phyloP scores from a whole-genome alignment of 2,329 filamentous ascomycete genomes.

The Penicillium sumatraense region DNA sequence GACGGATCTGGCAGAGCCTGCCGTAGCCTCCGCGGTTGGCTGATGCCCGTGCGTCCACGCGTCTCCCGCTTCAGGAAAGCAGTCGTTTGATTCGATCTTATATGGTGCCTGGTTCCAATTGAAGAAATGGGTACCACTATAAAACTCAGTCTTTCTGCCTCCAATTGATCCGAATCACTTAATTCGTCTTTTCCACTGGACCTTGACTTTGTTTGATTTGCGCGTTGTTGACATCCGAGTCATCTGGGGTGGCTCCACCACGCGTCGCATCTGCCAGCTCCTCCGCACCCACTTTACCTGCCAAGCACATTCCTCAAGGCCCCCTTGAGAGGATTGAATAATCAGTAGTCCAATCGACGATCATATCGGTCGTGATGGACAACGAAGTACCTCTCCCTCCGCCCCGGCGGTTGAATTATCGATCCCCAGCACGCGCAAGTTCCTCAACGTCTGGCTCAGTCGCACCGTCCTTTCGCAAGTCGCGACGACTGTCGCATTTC shows the following conservation, averaged over 20 bases:
- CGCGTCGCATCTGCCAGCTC: constrained; percentile 23
- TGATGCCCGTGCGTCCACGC: constrained; percentile 29
- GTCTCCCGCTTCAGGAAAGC: constrained; percentile 14
- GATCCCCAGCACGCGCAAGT: constrained; percentile 32
- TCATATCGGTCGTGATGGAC: constrained; percentile 34
- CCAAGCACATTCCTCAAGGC: constrained; percentile 3
- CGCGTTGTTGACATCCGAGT: constrained; percentile 25
- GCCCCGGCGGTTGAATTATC: constrained; percentile 40
- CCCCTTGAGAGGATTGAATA: background rate
- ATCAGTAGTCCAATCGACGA: background rate
- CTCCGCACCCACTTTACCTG: constrained; percentile 7
- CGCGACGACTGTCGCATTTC: constrained; percentile 35
- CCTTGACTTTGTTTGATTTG: background rate
- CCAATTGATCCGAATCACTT: background rate
- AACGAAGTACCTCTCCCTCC: constrained; percentile 45
- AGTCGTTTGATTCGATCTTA: constrained; percentile 27
- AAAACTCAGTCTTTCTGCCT: background rate
- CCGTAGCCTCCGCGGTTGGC: constrained; percentile 23
- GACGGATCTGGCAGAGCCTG: constrained; percentile 17
- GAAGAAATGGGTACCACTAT: background rate
- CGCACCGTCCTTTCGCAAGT: constrained; percentile 27
- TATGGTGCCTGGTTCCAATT: constrained; percentile 14
- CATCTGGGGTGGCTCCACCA: constrained; percentile 25
- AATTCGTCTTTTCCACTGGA: constrained; percentile 1
- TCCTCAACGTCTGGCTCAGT: constrained; percentile 18